Evolutionary conservation across 805 yeast species (phyloP).

Genomic region (Lipomyces sp.): DNA sequence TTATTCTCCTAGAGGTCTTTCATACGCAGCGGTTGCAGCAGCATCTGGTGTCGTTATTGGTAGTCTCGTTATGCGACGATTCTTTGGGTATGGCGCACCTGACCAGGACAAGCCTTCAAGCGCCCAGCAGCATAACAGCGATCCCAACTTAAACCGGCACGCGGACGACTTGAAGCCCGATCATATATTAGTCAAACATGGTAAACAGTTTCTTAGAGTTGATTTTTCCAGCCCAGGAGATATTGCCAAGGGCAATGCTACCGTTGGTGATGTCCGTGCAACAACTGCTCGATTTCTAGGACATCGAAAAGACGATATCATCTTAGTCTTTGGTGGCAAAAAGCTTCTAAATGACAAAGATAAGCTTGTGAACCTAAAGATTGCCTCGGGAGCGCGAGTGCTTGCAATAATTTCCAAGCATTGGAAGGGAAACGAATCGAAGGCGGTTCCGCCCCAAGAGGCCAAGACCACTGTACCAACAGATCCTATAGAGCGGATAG

Average conservation of each 20-base stretch:
- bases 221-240: conserved; percentile 37
- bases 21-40: conserved; percentile 7
- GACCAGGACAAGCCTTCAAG: conserved; percentile 2
- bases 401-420: conserved; percentile 25
- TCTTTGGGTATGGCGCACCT: conserved; percentile 24
- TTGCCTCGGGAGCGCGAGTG: conserved; percentile 28
- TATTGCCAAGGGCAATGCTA: conserved; percentile 33
- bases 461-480: conserved; percentile 16
- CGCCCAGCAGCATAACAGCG: conserved; percentile 1
- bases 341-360: conserved; percentile 35
- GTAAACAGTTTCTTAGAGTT: conserved; percentile 29
- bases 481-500: conserved; percentile 32
- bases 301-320: conserved; percentile 21
- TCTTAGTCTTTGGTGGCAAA: conserved; percentile 36
- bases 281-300: conserved; percentile 34
- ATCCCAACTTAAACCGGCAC: conserved; percentile 8
- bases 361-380: conserved; percentile 19
- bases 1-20: background rate
- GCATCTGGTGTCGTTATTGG: conserved; percentile 7
- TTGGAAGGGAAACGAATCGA: background rate
- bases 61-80: conserved; percentile 21
- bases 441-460: conserved; percentile 2
- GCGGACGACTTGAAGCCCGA: conserved; percentile 22
- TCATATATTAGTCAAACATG: conserved; percentile 34
- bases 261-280: conserved; percentile 39